Evolutionary conservation across 1,139 yeast species (phyloP), one percentile per base, ranked within the genome.

Genomic region (Taphrina sp.): DNA sequence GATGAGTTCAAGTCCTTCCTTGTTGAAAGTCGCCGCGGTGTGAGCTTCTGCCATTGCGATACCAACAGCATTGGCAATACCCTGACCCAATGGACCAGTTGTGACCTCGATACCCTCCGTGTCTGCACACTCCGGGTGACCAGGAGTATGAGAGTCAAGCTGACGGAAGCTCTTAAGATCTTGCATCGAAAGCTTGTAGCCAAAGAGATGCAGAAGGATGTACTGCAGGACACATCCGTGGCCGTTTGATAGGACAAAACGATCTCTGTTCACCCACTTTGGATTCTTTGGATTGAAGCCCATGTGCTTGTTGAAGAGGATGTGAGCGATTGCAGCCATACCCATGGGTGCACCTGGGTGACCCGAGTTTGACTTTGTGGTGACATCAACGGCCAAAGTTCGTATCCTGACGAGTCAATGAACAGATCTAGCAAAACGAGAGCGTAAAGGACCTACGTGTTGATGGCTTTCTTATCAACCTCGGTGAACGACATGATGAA

Each of bases 321-420:
- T 76, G 69, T 83, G 89, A 58, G 88, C 85, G 60, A 90, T 79
- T 55, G 95, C 96, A 26, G 99, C 97, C 72, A 92, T 76, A 63
- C 97, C 98, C 81, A 92, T 82, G 67, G 98, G 98, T 57, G 99
- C 67, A 79, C 98, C 98, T 58, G 99, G 99, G 76, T 92, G 99
- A 65, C 99, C 99, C 61, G 96, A 85, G 75, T 92, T 86, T 67
- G 97, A 95, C 71, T 82, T 80, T 60, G 83, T 78, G 61, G 87
- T 95, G 63, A 86, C 83, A 73, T 92, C 99, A 59, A 72, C 82
- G 43, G 97, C 82, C 67, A 94, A 78, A 63, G 85, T 76, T 77
- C 97, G 89, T 7, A 26, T 26, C 10, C 31, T 26, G 31, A 7
- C 7, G 31, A 26, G 12, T 26, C 12, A n/a, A n/a, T n/a, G n/a